phyloP scores from a whole-genome alignment of 176 grass and related monocot species.

The Oryza rufipogon region DNA sequence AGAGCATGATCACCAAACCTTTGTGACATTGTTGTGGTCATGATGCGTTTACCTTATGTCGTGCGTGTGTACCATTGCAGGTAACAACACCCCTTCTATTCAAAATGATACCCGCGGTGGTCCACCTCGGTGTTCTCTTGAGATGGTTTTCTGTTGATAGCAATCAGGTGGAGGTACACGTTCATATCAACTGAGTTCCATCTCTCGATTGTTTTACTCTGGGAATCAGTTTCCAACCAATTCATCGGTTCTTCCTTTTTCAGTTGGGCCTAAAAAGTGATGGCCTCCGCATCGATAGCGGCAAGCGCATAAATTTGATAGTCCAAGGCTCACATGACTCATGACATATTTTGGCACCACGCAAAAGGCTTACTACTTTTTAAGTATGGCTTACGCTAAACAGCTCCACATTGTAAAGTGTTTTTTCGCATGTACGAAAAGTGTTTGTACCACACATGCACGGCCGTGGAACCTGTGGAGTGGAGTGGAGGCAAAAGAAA shows the following conservation, averaged over 20 bases:
- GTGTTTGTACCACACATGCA: slow-evolving; percentile 46
- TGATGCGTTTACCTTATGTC: slow-evolving; percentile 19
- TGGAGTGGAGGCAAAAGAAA: slow-evolving; percentile 27
- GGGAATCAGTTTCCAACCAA: slow-evolving; percentile 52
- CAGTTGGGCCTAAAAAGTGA: slow-evolving; percentile 90
- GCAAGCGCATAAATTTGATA: slow-evolving; percentile 86
- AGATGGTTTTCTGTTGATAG: slow-evolving; percentile 95
- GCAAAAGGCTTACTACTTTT: slow-evolving; percentile 42
- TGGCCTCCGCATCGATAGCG: slow-evolving; percentile 64
- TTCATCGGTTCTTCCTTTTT: slow-evolving; percentile 55
- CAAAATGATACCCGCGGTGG: slow-evolving; percentile 96
- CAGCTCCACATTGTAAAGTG: slow-evolving; percentile 45
- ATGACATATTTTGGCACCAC: slow-evolving; percentile 60
- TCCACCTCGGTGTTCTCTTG: slow-evolving; percentile 92
- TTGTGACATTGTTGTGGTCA: not conserved
- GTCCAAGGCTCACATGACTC: slow-evolving; percentile 88
- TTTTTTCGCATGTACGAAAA: slow-evolving; percentile 38
- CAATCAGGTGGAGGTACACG: slow-evolving; percentile 85
- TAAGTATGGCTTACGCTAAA: slow-evolving; percentile 49
- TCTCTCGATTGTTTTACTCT: slow-evolving; percentile 49
- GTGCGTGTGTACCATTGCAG: slow-evolving; percentile 46
- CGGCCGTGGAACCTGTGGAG: not conserved
- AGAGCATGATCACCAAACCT: not conserved
- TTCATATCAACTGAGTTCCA: slow-evolving; percentile 51
- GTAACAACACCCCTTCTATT: slow-evolving; percentile 97